Percentiles rank a stretch among this genome's conserved stretches.
Conservation (phyloP, 495 filamentous ascomycete species). For the Emericellopsis terricola region DNA sequence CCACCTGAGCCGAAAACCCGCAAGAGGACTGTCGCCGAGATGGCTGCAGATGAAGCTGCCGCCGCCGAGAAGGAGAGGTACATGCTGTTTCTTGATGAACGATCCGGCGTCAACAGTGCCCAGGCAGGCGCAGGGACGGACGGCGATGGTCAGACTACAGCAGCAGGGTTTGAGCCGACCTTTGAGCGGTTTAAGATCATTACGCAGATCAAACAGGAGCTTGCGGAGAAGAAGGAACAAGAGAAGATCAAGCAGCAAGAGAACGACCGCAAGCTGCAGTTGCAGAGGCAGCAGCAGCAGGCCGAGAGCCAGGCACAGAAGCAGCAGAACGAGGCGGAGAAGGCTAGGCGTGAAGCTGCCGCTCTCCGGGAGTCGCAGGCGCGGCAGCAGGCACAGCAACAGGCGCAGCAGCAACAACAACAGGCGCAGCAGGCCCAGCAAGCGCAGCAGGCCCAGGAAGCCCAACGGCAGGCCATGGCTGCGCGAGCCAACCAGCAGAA, state of each 20-base stretch:
- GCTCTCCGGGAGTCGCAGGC: slow-evolving; percentile 15
- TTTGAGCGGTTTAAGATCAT: slow-evolving; percentile 87
- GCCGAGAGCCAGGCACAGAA: slow-evolving; percentile 14
- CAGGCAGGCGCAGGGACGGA: slow-evolving; percentile 41
- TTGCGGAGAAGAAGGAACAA: slow-evolving; percentile 51
- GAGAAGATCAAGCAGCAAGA: slow-evolving; percentile 42
- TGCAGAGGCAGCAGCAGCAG: slow-evolving; percentile 26
- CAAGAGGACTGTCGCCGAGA: slow-evolving; percentile 85
- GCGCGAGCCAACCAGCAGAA: slow-evolving; percentile 14
- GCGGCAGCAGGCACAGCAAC: too few species aligned
- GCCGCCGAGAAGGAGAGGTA: slow-evolving; percentile 77
- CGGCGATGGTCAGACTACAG: slow-evolving; percentile 55
- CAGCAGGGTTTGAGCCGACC: slow-evolving; percentile 56
- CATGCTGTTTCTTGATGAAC: slow-evolving; percentile 87
- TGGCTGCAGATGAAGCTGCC: slow-evolving; percentile 82
- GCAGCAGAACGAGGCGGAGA: slow-evolving; percentile 19
- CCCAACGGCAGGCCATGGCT: slow-evolving; percentile 12
- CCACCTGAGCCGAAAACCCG: slow-evolving; percentile 73
- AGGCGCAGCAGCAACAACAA: too few species aligned
- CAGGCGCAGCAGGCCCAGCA: too few species aligned
- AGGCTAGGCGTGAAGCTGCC: slow-evolving; percentile 16
- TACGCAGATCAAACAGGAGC: slow-evolving; percentile 62
- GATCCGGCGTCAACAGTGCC: slow-evolving; percentile 39
- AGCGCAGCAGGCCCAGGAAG: too few species aligned
- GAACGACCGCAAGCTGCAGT: slow-evolving; percentile 42